Percentiles rank a stretch among this genome's conserved stretches.
Conservation (phyloP, 139 green algal genomes). For the Volvox africanus region DNA sequence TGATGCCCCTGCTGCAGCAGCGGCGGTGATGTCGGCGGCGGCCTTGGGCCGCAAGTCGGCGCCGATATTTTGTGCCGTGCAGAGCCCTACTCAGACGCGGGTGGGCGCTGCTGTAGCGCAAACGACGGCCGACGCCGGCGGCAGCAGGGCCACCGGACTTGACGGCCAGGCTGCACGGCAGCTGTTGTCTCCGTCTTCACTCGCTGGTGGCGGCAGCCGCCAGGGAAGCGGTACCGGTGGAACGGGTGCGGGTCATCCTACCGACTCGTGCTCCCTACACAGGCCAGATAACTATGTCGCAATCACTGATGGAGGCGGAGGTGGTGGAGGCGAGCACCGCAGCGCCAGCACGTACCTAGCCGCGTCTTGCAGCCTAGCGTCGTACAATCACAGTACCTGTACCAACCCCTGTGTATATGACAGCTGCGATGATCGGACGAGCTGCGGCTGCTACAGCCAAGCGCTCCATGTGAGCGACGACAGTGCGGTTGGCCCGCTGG, state of each 20-base stretch:
- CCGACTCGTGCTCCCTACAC: too few relatives aligned
- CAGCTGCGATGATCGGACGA: slow-evolving; percentile 9
- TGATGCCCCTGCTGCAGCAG: not conserved
- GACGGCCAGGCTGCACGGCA: too few relatives aligned
- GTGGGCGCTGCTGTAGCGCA: not conserved
- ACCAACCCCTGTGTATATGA: not conserved
- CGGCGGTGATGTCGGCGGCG: not conserved
- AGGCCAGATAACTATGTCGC: not conserved
- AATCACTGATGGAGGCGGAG: not conserved
- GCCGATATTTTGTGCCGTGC: not conserved
- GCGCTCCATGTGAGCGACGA: not conserved
- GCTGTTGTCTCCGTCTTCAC: not conserved
- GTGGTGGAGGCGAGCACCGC: not conserved
- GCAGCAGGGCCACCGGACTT: too few relatives aligned
- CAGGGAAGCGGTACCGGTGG: not conserved
- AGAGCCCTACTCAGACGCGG: too few relatives aligned
- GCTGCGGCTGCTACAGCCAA: slow-evolving; percentile 15
- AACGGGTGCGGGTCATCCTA: too few relatives aligned
- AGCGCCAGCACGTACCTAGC: slow-evolving; percentile 10
- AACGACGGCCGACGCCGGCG: not conserved
- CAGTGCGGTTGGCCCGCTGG: not conserved
- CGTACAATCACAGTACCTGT: slow-evolving; percentile 4
- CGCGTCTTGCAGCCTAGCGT: slow-evolving; percentile 3
- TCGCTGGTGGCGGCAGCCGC: not conserved
- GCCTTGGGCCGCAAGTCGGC: not conserved